Evolutionary conservation across 1,284 basidiomycete genomes (phyloP).

Genomic region (Moesziomyces antarcticus): DNA sequence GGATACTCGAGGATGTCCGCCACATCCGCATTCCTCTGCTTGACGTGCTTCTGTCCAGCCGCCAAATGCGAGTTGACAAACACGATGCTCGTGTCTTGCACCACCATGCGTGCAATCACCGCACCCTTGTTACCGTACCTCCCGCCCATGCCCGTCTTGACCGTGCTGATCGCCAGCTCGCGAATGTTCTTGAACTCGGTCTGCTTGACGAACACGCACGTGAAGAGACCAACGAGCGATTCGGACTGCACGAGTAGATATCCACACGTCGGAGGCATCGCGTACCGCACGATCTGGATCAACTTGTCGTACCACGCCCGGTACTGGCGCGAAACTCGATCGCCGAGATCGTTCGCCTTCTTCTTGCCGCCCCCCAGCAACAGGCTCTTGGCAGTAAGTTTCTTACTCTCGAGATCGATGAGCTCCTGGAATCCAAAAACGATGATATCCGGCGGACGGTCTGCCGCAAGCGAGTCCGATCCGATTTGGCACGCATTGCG

Average conservation of each 20-base stretch:
- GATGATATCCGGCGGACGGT: conserved; percentile 82
- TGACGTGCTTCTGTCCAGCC: conserved; percentile 85
- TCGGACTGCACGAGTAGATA: conserved; percentile 87
- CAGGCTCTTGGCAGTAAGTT: conserved; percentile 77
- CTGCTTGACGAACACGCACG: conserved; percentile 84
- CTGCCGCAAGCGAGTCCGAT: conserved; percentile 17
- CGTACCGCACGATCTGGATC: conserved; percentile 52
- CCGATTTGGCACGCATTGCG: conserved; percentile 44
- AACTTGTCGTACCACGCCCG: conserved; percentile 60
- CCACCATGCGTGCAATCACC: conserved; percentile 85
- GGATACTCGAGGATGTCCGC: conserved; percentile 71
- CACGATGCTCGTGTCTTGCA: conserved; percentile 82
- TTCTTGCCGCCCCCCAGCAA: conserved; percentile 59
- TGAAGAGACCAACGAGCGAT: conserved; percentile 89
- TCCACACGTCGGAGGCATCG: conserved; percentile 69
- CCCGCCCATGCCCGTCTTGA: conserved; percentile 91
- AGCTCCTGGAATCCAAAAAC: conserved; percentile 95
- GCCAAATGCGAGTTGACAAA: conserved; percentile 97
- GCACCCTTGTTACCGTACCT: conserved; percentile 97
- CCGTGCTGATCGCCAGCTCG: conserved; percentile 79
- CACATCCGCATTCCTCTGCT: conserved; percentile 85
- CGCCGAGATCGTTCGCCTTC: conserved; percentile 52
- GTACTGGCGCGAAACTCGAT: conserved; percentile 50
- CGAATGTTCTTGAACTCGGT: conserved; percentile 72
- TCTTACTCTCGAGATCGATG: conserved; percentile 90